These are phyloP conservation scores for Bremia lactucae DNA, from an alignment of 352 stramenopile genomes.

Conservation along the genomic window DNA sequence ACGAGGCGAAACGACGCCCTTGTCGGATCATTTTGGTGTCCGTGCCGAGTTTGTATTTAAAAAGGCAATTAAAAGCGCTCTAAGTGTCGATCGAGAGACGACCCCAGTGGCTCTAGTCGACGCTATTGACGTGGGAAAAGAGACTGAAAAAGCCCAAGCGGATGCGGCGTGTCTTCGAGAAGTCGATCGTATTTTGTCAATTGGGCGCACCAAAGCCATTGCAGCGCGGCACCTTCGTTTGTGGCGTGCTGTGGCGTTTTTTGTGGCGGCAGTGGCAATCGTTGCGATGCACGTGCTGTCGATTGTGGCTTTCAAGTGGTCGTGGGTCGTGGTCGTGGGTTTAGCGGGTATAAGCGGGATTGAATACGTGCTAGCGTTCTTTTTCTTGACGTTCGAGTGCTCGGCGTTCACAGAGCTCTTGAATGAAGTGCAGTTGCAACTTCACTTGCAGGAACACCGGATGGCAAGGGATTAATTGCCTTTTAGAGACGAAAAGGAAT, in stretches of 20 bases:
- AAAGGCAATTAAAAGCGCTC: too few species aligned
- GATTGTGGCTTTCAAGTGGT: conserved; percentile 23
- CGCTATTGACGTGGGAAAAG: too few species aligned
- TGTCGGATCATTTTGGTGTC: conserved; percentile 79
- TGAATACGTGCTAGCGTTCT: conserved; percentile 72
- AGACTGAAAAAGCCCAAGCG: conserved; percentile 7
- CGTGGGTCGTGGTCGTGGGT: conserved; percentile 25
- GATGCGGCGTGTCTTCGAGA: conserved; percentile 31
- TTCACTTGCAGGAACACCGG: conserved; percentile 21
- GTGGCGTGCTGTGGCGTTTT: conserved; percentile 21
- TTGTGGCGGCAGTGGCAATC: conserved; percentile 24
- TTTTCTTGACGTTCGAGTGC: conserved; percentile 71
- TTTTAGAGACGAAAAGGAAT: too few species aligned
- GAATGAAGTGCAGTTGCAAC: conserved; percentile 57
- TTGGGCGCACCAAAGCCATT: conserved; percentile 33
- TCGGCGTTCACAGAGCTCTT: conserved; percentile 68
- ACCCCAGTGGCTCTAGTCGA: too few species aligned
- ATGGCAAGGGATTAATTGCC: too few species aligned
- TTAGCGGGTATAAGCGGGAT: conserved; percentile 27
- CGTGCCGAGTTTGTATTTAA: conserved; percentile 53
- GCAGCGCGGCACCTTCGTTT: conserved; percentile 28
- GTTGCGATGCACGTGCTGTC: conserved; percentile 20
- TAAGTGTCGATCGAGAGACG: too few species aligned
- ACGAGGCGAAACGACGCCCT: conserved; percentile 42
- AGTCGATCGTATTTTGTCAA: conserved; percentile 28